These are phyloP conservation scores for Austropuccinia psidii DNA, from an alignment of 1,284 basidiomycete genomes.

Conservation along the genomic window DNA sequence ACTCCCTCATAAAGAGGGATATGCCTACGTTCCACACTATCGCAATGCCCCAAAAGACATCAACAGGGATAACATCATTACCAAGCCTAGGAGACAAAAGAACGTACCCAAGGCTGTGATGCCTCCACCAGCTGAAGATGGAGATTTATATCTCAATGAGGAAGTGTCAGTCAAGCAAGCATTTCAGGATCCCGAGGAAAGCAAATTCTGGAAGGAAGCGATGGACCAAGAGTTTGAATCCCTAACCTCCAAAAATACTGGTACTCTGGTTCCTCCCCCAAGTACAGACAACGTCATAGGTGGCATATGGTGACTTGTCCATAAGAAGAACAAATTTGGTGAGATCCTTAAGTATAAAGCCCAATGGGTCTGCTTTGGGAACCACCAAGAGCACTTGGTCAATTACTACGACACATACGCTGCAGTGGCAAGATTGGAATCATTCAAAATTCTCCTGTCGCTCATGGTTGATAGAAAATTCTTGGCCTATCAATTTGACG, in stretches of 20 bases:
- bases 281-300: not conserved
- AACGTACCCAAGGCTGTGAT: too few species aligned
- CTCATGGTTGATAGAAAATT: not conserved
- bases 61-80: too few species aligned
- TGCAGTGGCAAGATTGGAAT: not conserved
- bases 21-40: too few species aligned
- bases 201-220: not conserved
- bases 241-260: not conserved
- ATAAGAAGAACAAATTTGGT: not conserved
- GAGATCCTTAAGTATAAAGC: not conserved
- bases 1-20: too few species aligned
- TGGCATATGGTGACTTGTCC: slow-evolving; percentile 2
- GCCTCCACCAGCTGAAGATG: too few species aligned
- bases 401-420: not conserved
- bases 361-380: not conserved
- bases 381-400: not conserved
- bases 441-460: not conserved
- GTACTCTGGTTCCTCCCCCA: not conserved
- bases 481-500: not conserved
- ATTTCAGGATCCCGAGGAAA: not conserved
- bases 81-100: too few species aligned
- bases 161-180: not conserved
- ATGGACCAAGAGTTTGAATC: not conserved
- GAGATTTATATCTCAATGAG: not conserved
- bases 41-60: too few species aligned